Base-by-base conservation (phyloP, 441 rosid genomes). In the Erodium texanum region DNA sequence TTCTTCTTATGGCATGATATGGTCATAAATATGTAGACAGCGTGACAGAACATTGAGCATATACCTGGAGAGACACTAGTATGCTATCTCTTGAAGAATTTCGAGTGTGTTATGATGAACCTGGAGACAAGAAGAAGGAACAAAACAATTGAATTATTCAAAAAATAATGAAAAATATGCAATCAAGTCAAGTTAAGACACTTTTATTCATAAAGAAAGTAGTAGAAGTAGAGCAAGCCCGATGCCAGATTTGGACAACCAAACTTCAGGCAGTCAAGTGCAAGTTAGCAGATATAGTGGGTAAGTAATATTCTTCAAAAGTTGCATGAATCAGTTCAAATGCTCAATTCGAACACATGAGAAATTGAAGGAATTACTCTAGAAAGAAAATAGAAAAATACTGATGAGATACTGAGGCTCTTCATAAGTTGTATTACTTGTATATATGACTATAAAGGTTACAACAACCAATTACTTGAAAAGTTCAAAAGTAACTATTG, bases 21-120 rank as follows among this genome's bases (percentile, higher is more conserved):
- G 16, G 23, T 32, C 62, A 29, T 61, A 68, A 70, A 24, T 15
- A 59, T 20, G 64, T 64, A 41, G 36, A 29, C 5, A 65, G 48
- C 58, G 67, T 12, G 41, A 71, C 15, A 24, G 32, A 59, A 48
- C 24, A 38, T 73, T 67, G 43, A 22, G 52, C 62, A 58, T 74
- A 59, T 71, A 63, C 71, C 19, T 12, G 29, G 27, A 18, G 23
- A 29, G 74, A 73, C 43, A 61, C 72, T 85, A 89, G 77, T 80
- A 94, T 27, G 99, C 96, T 66, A 94, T 88, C 78, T 89, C 99
- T 84, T 92, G 88, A 61, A 94, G 96, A 76, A 92, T 76, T 80
- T 85, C 81, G 63, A 94, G 89, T 3, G 99, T 94, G 74, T 89
- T 89, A 73, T 92, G 87, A 80, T 92, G 99, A 76, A 92, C 99